Percentiles rank a stretch among this genome's conserved stretches.
phyloP scores from a whole-genome alignment of 768 basidiomycete genomes.

The Dentipellis sp. region DNA sequence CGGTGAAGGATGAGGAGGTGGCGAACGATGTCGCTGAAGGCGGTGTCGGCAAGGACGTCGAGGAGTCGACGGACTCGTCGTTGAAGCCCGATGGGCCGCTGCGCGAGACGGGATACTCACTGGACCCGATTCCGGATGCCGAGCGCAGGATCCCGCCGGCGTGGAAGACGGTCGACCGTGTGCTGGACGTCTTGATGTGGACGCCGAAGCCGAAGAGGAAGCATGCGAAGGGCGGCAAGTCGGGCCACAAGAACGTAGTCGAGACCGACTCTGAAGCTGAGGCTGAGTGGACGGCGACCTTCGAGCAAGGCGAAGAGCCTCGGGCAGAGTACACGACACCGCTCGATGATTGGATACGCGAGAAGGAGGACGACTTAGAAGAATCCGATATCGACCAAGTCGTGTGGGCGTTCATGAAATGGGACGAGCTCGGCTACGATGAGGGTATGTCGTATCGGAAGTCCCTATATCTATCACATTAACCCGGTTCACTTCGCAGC shows the following conservation, averaged over 20 bases:
- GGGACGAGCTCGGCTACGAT: conserved; percentile 89
- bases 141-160: conserved; percentile 60
- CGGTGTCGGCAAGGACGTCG: conserved; percentile 24
- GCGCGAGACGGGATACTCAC: conserved; percentile 12
- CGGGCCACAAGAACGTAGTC: conserved; percentile 2
- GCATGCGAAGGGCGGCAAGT: conserved; percentile 10
- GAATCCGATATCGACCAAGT: conserved; percentile 49
- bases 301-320: conserved; percentile 58
- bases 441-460: conserved; percentile 49
- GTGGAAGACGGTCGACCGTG: conserved; percentile 91
- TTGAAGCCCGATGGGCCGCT: conserved; percentile 12
- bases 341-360: conserved; percentile 51
- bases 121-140: conserved; percentile 54
- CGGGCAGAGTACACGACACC: conserved; percentile 43
- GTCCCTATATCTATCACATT: neutral
- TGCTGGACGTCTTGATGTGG: conserved; percentile 75
- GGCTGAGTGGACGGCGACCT: conserved; percentile 27
- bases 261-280: conserved; percentile 20
- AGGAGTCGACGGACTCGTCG: conserved; percentile 12
- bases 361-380: conserved; percentile 31
- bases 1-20: conserved; percentile 25
- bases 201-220: conserved; percentile 17
- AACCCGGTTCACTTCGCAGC: conserved; percentile 33
- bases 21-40: conserved; percentile 26
- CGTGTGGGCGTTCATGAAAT: conserved; percentile 84